A percentile compares a stretch with the other conserved stretches of the same genome.
These are phyloP conservation scores for Nemophila menziesii DNA, from an alignment of 257 asterid species.

Conservation along the genomic window DNA sequence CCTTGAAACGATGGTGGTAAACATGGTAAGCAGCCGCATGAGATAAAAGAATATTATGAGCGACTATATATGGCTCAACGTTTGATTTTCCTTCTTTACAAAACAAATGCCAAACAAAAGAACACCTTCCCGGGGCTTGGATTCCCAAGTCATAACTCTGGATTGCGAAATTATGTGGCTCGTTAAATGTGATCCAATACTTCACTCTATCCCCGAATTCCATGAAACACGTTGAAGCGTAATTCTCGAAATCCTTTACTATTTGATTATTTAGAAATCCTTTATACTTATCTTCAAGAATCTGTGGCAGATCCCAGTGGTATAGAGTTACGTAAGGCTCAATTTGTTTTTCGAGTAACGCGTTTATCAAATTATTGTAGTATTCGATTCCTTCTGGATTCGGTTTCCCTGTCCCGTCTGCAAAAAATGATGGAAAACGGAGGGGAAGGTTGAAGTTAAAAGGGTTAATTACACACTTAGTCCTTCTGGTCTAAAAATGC, in stretches of 20 bases:
- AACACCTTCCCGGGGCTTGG: constrained; percentile 93
- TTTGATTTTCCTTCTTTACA: constrained; percentile 70
- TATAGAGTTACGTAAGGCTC: constrained; percentile 64
- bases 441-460: neutral
- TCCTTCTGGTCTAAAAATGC: too few species aligned
- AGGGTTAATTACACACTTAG: too few species aligned
- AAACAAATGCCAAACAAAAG: constrained; percentile 48
- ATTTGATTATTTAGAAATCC: constrained; percentile 50
- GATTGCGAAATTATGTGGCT: constrained; percentile 74
- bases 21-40: constrained; percentile 64
- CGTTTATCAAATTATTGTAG: constrained; percentile 63
- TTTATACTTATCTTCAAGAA: constrained; percentile 54
- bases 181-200: constrained; percentile 85
- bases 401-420: constrained; percentile 78
- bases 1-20: constrained; percentile 63
- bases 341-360: constrained; percentile 62
- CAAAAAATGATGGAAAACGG: constrained; percentile 1
- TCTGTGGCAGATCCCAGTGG: constrained; percentile 89
- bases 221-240: constrained; percentile 61
- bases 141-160: constrained; percentile 64
- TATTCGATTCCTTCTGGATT: constrained; percentile 63
- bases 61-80: constrained; percentile 59
- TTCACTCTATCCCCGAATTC: constrained; percentile 76
- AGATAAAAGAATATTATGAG: constrained; percentile 60
- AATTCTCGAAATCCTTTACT: constrained; percentile 49